Evolutionary conservation across 2,329 filamentous ascomycete genomes (phyloP).

Genomic region (Xylaria sp.): DNA sequence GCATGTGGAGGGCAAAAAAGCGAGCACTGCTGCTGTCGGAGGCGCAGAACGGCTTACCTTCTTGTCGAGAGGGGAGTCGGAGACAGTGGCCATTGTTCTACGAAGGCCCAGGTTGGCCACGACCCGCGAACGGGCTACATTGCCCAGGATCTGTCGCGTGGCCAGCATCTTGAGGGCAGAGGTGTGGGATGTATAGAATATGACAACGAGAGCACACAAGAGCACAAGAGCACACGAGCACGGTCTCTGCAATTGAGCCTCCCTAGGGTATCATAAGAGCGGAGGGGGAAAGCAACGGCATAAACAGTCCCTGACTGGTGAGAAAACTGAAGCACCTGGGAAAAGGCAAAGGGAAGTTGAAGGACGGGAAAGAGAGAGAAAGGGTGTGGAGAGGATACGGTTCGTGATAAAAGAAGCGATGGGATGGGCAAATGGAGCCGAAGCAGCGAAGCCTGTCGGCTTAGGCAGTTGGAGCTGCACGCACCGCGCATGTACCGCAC

Average conservation of each 20-base stretch:
- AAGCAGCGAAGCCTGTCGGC: constrained; percentile 37
- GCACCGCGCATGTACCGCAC: constrained; percentile 12
- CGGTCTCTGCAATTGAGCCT: constrained; percentile 50
- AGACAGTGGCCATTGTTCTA: constrained; percentile 82
- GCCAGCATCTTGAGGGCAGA: constrained; percentile 69
- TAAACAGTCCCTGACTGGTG: constrained; percentile 47
- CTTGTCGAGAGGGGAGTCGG: constrained; percentile 86
- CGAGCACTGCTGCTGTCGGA: constrained; percentile 3
- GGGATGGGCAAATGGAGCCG: constrained; percentile 40
- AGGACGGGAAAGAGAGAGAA: constrained; percentile 40
- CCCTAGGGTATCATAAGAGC: constrained; percentile 40
- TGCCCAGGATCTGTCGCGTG: constrained; percentile 75
- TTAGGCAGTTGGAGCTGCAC: constrained; percentile 24
- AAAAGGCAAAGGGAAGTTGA: constrained; percentile 23
- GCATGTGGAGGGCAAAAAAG: constrained; percentile 22
- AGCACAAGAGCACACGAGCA: constrained; percentile 28
- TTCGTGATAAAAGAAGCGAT: constrained; percentile 49
- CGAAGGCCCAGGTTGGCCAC: constrained; percentile 70
- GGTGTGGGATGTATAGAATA: constrained; percentile 40
- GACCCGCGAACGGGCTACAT: constrained; percentile 66
- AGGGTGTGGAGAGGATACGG: constrained; percentile 53
- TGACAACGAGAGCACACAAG: constrained; percentile 14
- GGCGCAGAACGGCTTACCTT: constrained; percentile 69
- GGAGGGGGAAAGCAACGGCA: constrained; percentile 45
- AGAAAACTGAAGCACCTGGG: constrained; percentile 29